phyloP scores from a whole-genome alignment of 306 rosid species.

The Dalbergia cultrata region DNA sequence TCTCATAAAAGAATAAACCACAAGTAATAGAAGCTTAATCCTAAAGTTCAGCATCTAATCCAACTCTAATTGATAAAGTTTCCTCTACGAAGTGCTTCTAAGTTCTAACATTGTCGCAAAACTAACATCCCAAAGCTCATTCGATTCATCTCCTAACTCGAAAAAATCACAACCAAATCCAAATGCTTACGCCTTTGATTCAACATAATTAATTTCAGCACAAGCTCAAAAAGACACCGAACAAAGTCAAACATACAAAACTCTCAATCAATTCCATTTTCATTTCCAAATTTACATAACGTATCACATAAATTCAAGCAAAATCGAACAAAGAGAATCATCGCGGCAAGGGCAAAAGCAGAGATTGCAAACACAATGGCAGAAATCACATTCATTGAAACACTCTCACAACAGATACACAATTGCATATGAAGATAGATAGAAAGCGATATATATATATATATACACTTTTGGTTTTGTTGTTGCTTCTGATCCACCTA shows the following conservation, averaged over 20 bases:
- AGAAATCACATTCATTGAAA: no score
- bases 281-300: not conserved
- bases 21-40: conserved; percentile 26
- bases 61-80: not conserved
- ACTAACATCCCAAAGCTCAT: conserved; percentile 24
- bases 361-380: no score
- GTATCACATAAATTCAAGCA: no score
- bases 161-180: conserved; percentile 22
- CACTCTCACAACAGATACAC: no score
- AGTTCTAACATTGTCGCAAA: conserved; percentile 26
- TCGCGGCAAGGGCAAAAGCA: no score
- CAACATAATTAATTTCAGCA: not conserved
- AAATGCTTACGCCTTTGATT: conserved; percentile 5
- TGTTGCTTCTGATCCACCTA: no score
- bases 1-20: conserved; percentile 8
- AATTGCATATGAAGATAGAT: no score
- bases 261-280: not conserved
- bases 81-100: not conserved
- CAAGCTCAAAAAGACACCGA: not conserved
- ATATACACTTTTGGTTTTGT: no score
- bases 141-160: not conserved
- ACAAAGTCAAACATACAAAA: not conserved
- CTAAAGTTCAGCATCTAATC: conserved; percentile 14
- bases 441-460: no score
- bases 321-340: no score